These are phyloP conservation scores for Trichoderma orchidacearum DNA, from an alignment of 495 filamentous ascomycete species.

Conservation along the genomic window DNA sequence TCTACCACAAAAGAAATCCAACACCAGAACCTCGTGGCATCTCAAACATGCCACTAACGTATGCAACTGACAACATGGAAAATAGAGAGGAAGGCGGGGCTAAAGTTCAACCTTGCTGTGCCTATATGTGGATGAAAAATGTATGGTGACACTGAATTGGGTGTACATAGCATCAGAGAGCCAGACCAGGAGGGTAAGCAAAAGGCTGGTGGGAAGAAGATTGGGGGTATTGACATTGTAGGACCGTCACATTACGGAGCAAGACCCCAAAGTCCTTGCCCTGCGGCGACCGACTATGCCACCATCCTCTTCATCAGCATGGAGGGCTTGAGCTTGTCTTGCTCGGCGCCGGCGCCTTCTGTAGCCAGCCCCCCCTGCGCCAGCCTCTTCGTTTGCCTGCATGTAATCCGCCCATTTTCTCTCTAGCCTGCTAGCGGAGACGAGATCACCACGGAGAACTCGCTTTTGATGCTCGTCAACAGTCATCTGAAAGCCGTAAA, in stretches of 20 bases:
- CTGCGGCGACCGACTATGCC: conserved; percentile 26
- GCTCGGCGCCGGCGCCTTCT: conserved; percentile 60
- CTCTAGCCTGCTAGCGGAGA: conserved; percentile 59
- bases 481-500: conserved; percentile 88
- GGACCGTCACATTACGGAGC: conserved; percentile 38
- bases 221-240: background rate
- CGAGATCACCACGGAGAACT: conserved; percentile 60
- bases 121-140: background rate
- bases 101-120: background rate
- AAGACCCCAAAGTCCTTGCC: conserved; percentile 37
- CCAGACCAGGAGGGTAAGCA: too few relatives aligned
- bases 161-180: too few relatives aligned
- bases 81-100: background rate
- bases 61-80: background rate
- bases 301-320: conserved; percentile 64
- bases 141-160: background rate
- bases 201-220: too few relatives aligned
- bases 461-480: conserved; percentile 85
- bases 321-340: conserved; percentile 59
- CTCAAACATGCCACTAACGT: background rate
- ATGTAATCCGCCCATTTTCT: conserved; percentile 90
- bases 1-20: background rate
- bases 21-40: background rate
- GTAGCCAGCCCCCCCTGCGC: conserved; percentile 40
- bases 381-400: conserved; percentile 79